These are phyloP conservation scores for Mollisia scopiformis DNA, from an alignment of 2,329 filamentous ascomycete genomes.

Conservation along the genomic window DNA sequence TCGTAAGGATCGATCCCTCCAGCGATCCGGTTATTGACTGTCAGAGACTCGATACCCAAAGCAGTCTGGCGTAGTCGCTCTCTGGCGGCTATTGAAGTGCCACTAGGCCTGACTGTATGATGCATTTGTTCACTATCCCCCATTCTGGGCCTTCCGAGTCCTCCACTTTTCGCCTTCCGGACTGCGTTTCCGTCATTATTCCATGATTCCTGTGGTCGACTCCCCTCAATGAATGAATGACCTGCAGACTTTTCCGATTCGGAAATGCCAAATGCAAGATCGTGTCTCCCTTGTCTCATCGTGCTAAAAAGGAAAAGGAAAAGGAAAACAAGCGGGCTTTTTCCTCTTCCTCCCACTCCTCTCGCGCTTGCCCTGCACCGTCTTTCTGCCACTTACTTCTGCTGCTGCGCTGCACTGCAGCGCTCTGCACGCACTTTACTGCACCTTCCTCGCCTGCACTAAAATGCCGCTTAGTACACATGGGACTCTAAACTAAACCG, in stretches of 20 bases:
- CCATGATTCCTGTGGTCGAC: no score
- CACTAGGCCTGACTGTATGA: neutral
- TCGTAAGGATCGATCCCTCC: neutral
- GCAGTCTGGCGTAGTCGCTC: neutral
- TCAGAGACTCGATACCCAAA: neutral
- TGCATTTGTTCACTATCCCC: neutral
- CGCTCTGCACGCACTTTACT: neutral
- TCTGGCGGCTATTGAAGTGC: constrained; percentile 4
- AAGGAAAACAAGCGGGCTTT: constrained; percentile 12
- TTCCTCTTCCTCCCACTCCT: no score
- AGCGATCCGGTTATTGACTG: constrained; percentile 1
- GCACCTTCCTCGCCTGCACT: no score
- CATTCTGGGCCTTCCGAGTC: neutral
- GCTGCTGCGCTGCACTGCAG: no score
- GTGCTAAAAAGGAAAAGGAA: neutral
- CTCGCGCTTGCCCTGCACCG: no score
- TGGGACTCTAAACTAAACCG: neutral
- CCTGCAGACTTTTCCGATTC: no score
- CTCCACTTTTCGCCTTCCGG: constrained; percentile 5
- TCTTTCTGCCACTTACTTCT: no score
- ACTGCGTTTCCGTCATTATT: neutral
- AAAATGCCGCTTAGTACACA: constrained; percentile 2
- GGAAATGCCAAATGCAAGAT: no score
- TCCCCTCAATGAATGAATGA: no score
- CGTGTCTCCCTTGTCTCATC: no score